Evolutionary conservation across 768 basidiomycete species (phyloP), one percentile per base, ranked within the genome.

Genomic region (Kwoniella botswanensis): DNA sequence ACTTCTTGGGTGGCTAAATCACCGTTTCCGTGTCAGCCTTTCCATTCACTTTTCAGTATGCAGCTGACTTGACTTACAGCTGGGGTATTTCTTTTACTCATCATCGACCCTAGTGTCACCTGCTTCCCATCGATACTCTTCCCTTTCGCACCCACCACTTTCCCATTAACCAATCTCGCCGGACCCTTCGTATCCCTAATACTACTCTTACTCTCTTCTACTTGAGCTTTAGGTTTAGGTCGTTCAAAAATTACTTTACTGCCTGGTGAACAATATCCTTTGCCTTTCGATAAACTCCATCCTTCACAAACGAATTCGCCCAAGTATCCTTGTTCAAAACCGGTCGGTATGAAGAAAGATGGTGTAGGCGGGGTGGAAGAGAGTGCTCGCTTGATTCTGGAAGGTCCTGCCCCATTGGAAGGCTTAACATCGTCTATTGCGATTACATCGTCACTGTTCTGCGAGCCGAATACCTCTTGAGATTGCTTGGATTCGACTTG

Each of bases 301-400:
- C 81, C 82, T 46, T 78, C 77, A 59, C 82, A 82, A 12, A 81
- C 80, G 59, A 79, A 82, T 58, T 82, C 79, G 1, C 82, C 82
- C 52, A 83, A 74, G 60, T 81, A 82, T 4, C 79, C 79, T 15
- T 68, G 57, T 9, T 67, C 65, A 55, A 81, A 82, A 29, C 63
- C 56, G 1, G 42, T 17, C 3, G 79, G 78, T 21, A 81, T 71
- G 4, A 17, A 2, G 2, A 63, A 43, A n/a, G 70, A 64, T 35
- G 35, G 6, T 35, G 7, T 35, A n/a, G 77, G 71, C 24, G 75
- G 64, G 11, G 66, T 44, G 2, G 66, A 21, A 26, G 59, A 26
- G 5, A 57, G 22, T 15, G 11, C 13, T 7, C 65, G 35, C 18
- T 64, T 72, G 62, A 72, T 73, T 18, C 66, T 61, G 13, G 75